phyloP scores from a whole-genome alignment of 2,329 filamentous ascomycete genomes.

The Aspergillus uvarum region DNA sequence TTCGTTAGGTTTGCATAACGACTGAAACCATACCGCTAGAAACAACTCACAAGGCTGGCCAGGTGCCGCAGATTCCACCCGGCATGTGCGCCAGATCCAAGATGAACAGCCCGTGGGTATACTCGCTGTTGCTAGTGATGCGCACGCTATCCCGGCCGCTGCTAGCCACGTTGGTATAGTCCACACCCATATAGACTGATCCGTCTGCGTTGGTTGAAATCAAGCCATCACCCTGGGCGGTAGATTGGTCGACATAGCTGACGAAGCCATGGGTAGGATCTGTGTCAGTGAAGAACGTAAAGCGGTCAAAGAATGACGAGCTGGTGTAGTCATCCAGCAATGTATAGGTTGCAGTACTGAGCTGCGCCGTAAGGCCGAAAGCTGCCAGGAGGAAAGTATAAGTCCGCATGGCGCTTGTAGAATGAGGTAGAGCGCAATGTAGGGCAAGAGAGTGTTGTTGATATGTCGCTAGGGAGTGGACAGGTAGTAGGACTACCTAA shows the following conservation, averaged over 20 bases:
- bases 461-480: neutral
- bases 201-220: slow-evolving; percentile 54
- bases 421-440: slow-evolving; percentile 10
- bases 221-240: slow-evolving; percentile 59
- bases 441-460: neutral
- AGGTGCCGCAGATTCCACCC: slow-evolving; percentile 66
- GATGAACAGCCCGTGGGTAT: slow-evolving; percentile 67
- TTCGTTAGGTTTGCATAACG: neutral
- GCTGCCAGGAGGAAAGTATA: slow-evolving; percentile 28
- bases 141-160: slow-evolving; percentile 69
- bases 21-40: neutral
- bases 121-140: slow-evolving; percentile 64
- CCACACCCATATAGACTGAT: slow-evolving; percentile 68
- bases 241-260: slow-evolving; percentile 61
- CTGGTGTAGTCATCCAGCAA: slow-evolving; percentile 51
- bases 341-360: slow-evolving; percentile 39
- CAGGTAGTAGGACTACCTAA: neutral
- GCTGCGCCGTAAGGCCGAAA: slow-evolving; percentile 30
- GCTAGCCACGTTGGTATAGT: slow-evolving; percentile 58
- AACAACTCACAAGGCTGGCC: slow-evolving; percentile 65
- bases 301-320: slow-evolving; percentile 52
- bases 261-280: slow-evolving; percentile 79
- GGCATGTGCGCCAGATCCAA: slow-evolving; percentile 75
- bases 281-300: slow-evolving; percentile 50
- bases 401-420: slow-evolving; percentile 27